phyloP scores from a whole-genome alignment of 148 eudicot species.

The Dysphania ambrosioides region DNA sequence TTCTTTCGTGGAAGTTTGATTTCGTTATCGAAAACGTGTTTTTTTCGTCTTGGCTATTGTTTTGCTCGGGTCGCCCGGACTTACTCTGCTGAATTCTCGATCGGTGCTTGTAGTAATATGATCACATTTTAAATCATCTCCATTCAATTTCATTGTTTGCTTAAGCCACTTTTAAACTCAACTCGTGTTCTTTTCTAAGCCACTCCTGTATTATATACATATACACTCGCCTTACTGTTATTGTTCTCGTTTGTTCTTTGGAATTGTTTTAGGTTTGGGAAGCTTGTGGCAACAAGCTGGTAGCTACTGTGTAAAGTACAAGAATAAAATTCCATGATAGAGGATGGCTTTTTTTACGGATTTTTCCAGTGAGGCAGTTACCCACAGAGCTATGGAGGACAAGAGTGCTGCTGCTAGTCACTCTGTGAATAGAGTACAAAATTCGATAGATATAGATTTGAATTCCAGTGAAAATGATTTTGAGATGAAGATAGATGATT shows the following conservation, averaged over 20 bases:
- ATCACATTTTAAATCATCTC: background rate
- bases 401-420: slow-evolving; percentile 36
- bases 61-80: background rate
- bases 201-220: background rate
- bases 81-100: background rate
- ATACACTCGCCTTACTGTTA: background rate
- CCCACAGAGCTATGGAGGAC: slow-evolving; percentile 50
- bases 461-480: slow-evolving; percentile 53
- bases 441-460: slow-evolving; percentile 48
- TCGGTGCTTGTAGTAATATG: no score
- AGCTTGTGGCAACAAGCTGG: slow-evolving; percentile 1
- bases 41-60: background rate
- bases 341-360: slow-evolving; percentile 71
- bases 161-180: background rate
- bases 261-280: slow-evolving; percentile 12
- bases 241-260: slow-evolving; percentile 6
- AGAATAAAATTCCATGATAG: slow-evolving; percentile 38
- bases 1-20: no score
- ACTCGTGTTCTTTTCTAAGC: background rate
- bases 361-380: slow-evolving; percentile 40
- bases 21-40: no score
- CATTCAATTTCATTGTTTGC: background rate
- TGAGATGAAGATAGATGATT: slow-evolving; percentile 42
- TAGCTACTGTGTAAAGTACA: slow-evolving; percentile 7
- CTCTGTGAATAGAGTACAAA: slow-evolving; percentile 41